A percentile compares a stretch with the other conserved stretches of the same genome.
Conservation (phyloP, 2,329 filamentous ascomycete species). For the Cytospora piceae region DNA sequence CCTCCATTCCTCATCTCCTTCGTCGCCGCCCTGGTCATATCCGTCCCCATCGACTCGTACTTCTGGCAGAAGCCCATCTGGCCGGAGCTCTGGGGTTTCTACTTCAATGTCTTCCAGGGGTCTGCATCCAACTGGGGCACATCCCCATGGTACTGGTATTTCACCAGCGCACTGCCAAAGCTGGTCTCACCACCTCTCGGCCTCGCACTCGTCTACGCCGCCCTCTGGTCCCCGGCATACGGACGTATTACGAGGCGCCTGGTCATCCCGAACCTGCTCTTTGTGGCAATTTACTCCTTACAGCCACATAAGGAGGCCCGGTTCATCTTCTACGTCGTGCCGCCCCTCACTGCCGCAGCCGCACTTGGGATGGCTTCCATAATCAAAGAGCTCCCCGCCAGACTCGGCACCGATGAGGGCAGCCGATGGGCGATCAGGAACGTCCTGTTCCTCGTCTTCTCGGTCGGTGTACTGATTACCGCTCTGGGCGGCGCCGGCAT, state of each 20-base stretch:
- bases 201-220: constrained; percentile 58
- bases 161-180: constrained; percentile 77
- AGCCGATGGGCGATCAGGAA: constrained; percentile 48
- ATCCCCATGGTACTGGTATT: constrained; percentile 85
- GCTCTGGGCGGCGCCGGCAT: constrained; percentile 66
- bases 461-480: constrained; percentile 60
- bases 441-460: constrained; percentile 56
- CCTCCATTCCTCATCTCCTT: constrained; percentile 68
- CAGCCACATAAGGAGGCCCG: constrained; percentile 96
- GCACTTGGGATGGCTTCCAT: constrained; percentile 74
- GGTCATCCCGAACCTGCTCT: constrained; percentile 70
- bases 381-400: constrained; percentile 46
- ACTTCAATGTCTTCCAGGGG: constrained; percentile 86
- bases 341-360: constrained; percentile 76
- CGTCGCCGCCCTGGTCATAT: constrained; percentile 67
- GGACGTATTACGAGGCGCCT: constrained; percentile 50
- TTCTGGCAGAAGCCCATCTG: constrained; percentile 90
- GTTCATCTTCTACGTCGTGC: constrained; percentile 89
- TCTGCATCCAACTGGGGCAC: constrained; percentile 87
- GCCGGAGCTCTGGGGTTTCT: constrained; percentile 89
- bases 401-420: constrained; percentile 15
- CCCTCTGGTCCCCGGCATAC: constrained; percentile 54
- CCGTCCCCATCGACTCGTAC: constrained; percentile 82
- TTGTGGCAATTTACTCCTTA: constrained; percentile 79
- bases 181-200: constrained; percentile 80